Base-by-base conservation (phyloP, 2,329 filamentous ascomycete genomes). In the Trichoderma semiorbis region DNA sequence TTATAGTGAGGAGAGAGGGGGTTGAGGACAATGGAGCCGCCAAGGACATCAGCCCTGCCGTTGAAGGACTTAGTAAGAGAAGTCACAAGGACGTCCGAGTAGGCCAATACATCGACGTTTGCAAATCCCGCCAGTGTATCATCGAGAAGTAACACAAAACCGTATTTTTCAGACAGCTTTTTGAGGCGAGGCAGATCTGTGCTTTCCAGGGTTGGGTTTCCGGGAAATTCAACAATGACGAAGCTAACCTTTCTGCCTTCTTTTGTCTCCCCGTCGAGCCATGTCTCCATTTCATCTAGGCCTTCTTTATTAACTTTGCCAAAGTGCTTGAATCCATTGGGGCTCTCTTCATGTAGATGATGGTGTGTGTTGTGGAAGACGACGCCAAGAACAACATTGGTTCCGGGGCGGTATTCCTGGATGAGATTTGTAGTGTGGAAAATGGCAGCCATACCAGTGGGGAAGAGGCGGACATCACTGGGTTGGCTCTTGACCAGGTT, bases 21-120 rank as follows among this genome's bases (percentile, higher is more conserved):
- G 75, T 87, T 87, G 53, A 89, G 80, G 53, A 85, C 81, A 21
- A 83, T 75, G 65, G 83, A 84, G n/a, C 85, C 88, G 39, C 80
- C 87, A 80, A 89, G 85, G 62, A 86, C 84, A 74, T 90, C 83
- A 26, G 86, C 83, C 72, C 84, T 84, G 18, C 89, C 89, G 72
- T 81, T 87, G 75, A 91, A 90, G 2, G 83, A 83, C 77, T 90
- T 90, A n/a, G 87, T 89, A 18, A 89, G 80, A 28, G 84, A 86
- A 0, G 85, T 85, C 18, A 87, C 74, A 34, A 90, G 73, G 0
- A 88, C 77, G 74, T 90, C 87, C 2, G 84, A 83, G 0, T 82
- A 79, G 6, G 78, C 74, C 4, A 88, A 77, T 39, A 90, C 77
- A 75, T 90, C 85, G 72, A 87, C 76, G 75, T 86, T 87, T 75